These are phyloP conservation scores for Diaporthe citri DNA, from an alignment of 2,329 filamentous ascomycete species.

Conservation along the genomic window DNA sequence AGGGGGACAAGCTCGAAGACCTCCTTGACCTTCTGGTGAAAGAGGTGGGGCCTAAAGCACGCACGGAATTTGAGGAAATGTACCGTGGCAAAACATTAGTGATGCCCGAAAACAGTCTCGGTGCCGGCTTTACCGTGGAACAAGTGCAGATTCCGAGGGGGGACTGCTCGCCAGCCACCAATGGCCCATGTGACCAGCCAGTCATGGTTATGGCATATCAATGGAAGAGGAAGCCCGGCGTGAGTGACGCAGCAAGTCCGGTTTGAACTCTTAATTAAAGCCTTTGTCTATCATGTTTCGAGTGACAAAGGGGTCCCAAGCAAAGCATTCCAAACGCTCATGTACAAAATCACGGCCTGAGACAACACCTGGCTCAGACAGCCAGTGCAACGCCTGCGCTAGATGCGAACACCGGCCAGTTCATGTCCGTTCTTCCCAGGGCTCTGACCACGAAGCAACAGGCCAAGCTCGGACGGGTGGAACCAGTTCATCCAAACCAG, in stretches of 20 bases:
- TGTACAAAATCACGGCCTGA: background rate
- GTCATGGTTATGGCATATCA: background rate
- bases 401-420: background rate
- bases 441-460: conserved; percentile 24
- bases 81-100: background rate
- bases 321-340: too few species aligned
- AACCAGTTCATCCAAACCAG: conserved; percentile 19
- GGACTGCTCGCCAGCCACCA: background rate
- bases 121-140: background rate
- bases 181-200: background rate
- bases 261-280: too few species aligned
- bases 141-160: background rate
- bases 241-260: background rate
- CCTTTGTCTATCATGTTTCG: too few species aligned
- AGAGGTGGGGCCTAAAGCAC: background rate
- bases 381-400: background rate
- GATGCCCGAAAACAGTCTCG: background rate
- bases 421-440: background rate
- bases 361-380: background rate
- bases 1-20: background rate
- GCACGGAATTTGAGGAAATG: background rate
- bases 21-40: background rate
- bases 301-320: too few species aligned
- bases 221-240: background rate
- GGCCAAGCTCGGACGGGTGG: conserved; percentile 27